A percentile compares a stretch with the other conserved stretches of the same genome.
Evolutionary conservation across 305 asterid species (phyloP).

Genomic region (Solanum chacoense): DNA sequence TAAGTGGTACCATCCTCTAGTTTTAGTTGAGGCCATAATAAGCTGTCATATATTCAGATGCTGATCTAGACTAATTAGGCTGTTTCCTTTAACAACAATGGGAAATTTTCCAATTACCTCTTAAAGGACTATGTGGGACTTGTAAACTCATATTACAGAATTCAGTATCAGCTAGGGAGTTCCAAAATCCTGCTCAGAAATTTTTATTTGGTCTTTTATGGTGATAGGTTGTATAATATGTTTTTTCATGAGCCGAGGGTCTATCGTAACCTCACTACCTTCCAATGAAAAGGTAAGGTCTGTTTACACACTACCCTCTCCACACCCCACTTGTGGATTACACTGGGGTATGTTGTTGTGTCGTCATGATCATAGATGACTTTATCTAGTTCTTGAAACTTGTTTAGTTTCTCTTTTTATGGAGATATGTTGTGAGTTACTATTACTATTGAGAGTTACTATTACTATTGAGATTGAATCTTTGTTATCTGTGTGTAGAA

Average conservation of each 20-base stretch:
- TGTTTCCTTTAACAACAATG: not conserved
- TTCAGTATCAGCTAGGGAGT: not conserved
- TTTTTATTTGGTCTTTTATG: not conserved
- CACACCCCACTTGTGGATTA: not conserved
- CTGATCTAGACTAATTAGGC: not conserved
- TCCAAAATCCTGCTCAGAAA: not conserved
- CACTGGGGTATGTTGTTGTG: not conserved
- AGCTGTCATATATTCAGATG: not conserved
- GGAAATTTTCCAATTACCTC: not conserved
- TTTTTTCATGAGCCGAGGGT: not conserved
- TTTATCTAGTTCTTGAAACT: not conserved
- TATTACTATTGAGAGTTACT: not conserved
- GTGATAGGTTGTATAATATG: not conserved
- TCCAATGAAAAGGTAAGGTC: not conserved
- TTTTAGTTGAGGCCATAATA: not conserved
- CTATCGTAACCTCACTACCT: not conserved
- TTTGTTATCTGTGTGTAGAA: constrained; percentile 29
- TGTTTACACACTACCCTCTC: not conserved
- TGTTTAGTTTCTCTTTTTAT: not conserved
- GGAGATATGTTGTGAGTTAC: not conserved
- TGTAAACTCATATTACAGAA: not conserved
- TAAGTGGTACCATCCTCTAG: not conserved
- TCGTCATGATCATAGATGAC: not conserved
- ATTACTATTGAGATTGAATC: not conserved
- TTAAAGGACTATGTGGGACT: not conserved